Evolutionary conservation across 2,329 filamentous ascomycete genomes (phyloP).

Genomic region (Neocucurbitaria cava): DNA sequence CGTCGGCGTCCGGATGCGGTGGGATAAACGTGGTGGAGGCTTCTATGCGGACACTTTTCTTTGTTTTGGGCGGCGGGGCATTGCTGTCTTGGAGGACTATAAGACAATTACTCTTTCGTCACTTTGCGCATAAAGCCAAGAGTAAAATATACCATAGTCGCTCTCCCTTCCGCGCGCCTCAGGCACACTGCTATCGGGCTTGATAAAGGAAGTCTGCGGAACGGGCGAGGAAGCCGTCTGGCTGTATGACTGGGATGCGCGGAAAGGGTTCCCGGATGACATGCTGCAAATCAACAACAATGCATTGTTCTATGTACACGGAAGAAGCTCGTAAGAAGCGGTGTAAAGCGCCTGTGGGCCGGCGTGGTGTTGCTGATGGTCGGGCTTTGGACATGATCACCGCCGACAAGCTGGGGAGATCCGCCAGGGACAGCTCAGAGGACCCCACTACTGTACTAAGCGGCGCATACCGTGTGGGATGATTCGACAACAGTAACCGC

Average conservation of each 20-base stretch:
- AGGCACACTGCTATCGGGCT: slow-evolving; percentile 30
- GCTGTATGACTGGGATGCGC: slow-evolving; percentile 39
- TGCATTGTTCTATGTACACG: slow-evolving; percentile 51
- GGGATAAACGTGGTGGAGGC: slow-evolving; percentile 48
- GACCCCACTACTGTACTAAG: slow-evolving; percentile 23
- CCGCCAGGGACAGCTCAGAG: slow-evolving; percentile 27
- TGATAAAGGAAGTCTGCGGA: slow-evolving; percentile 36
- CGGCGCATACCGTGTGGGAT: not conserved
- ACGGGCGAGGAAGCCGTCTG: slow-evolving; percentile 23
- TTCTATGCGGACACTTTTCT: slow-evolving; percentile 66
- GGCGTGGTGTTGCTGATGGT: slow-evolving; percentile 31
- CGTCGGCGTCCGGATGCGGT: slow-evolving; percentile 40
- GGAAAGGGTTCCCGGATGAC: slow-evolving; percentile 51
- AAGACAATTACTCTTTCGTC: slow-evolving; percentile 43
- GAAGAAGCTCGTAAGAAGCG: slow-evolving; percentile 29
- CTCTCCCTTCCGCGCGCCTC: slow-evolving; percentile 24
- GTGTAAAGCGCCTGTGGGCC: slow-evolving; percentile 21
- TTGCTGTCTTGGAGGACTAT: slow-evolving; percentile 37
- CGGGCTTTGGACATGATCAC: slow-evolving; percentile 17
- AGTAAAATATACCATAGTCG: slow-evolving; percentile 43
- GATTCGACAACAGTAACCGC: not conserved
- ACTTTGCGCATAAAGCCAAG: slow-evolving; percentile 29
- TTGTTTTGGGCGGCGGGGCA: slow-evolving; percentile 51
- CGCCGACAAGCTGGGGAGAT: slow-evolving; percentile 28
- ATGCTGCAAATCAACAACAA: slow-evolving; percentile 46